Evolutionary conservation across 208 protist species (phyloP), one percentile per base, ranked within the genome.

Genomic region (Acanthamoeba lenticulata): DNA sequence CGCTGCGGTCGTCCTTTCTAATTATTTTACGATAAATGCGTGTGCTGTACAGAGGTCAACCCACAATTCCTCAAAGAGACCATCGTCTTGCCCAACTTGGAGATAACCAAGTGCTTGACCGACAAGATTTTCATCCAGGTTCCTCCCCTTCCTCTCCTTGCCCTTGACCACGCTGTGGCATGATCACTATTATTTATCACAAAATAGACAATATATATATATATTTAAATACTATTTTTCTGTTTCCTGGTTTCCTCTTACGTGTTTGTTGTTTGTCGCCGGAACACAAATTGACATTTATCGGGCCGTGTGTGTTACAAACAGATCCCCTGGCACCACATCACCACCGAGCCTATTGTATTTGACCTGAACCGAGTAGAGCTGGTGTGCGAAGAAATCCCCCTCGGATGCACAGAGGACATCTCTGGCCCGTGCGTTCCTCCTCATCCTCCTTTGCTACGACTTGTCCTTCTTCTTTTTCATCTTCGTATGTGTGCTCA

Each of bases 21-120:
- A 1, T 85, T 40, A 47, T n/a, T n/a, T n/a, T 40, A 72, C 11
- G 11, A n/a, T 21, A 19, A 5, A 38, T 19, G 62, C 5, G 4
- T n/a, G 5, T 38, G 27, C n/a, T 89, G 34, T n/a, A 36, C 83
- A 90, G 83, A 90, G 52, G 52, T 90, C 2, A 90, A 90, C 49
- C 40, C 49, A 57, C 83, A 90, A 34, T 90, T 90, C 13, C 52
- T 90, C 49, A 90, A 90, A 32, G 83, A 90, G 83, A 90, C 83
- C 15, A 44, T 90, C 11, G 83, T 90, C 4, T 34, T 90, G 45
- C 83, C 83, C n/a, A 90, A 90, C 52, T 19, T 90, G 29, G 83
- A 90, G 49, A 90, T 90, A 27, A 67, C 52, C 21, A 67, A 90
- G 83, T 90, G 83, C 83, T 45, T 69, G 21, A 67, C 47, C 24